phyloP scores from a whole-genome alignment of 768 basidiomycete species.

The Suillus brevipes region DNA sequence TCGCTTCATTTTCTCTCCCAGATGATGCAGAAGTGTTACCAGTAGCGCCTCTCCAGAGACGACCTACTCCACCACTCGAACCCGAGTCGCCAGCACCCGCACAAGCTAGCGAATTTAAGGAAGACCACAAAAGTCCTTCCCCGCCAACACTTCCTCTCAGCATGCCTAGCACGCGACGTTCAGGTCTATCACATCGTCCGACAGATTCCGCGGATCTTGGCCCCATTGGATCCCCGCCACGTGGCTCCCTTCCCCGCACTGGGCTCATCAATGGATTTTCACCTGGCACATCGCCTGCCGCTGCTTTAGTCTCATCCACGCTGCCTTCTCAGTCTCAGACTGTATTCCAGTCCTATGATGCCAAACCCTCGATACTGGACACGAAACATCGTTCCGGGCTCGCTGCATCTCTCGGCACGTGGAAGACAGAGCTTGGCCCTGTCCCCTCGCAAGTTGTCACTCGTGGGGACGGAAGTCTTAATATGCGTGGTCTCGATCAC shows the following conservation, averaged over 20 bases:
- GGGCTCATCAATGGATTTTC: constrained; percentile 44
- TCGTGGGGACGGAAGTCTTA: constrained; percentile 13
- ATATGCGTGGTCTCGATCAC: constrained; percentile 30
- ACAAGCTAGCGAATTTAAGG: constrained; percentile 17
- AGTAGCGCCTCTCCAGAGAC: constrained; percentile 40
- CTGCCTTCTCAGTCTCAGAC: constrained; percentile 43
- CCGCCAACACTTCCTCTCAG: constrained; percentile 57
- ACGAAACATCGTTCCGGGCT: constrained; percentile 48
- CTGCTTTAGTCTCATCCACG: constrained; percentile 30
- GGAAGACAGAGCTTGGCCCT: constrained; percentile 30
- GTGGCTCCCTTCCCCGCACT: constrained; percentile 39
- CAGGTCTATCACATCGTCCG: constrained; percentile 37
- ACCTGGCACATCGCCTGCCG: constrained; percentile 60
- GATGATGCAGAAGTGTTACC: constrained; percentile 57
- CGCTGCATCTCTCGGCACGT: constrained; percentile 61
- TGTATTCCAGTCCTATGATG: constrained; percentile 70
- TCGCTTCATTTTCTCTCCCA: constrained; percentile 65
- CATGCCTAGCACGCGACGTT: constrained; percentile 45
- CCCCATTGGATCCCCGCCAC: constrained; percentile 81
- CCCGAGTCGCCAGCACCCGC: constrained; percentile 11
- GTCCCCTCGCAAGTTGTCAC: constrained; percentile 20
- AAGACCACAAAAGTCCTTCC: constrained; percentile 34
- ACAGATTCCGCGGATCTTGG: constrained; percentile 60
- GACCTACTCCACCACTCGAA: constrained; percentile 2
- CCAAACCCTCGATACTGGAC: constrained; percentile 54